Conservation (phyloP, 495 filamentous ascomycete species). For the Aspergillus affinis region DNA sequence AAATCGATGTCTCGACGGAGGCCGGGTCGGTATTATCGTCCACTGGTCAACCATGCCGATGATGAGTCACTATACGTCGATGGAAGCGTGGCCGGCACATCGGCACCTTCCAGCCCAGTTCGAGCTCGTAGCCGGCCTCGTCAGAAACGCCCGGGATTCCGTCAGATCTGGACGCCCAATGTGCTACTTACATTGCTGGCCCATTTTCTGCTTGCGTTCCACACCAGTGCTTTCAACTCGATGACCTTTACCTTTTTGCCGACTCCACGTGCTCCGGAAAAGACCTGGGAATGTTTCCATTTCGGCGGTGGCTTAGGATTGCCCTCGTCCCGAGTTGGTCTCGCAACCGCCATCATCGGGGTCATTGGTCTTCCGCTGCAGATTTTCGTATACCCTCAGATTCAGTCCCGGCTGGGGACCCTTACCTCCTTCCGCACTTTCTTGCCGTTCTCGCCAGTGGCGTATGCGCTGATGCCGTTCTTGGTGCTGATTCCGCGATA, state of each 20-base stretch:
- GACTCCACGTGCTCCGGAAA: constrained; percentile 55
- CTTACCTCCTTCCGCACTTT: constrained; percentile 57
- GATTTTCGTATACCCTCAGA: constrained; percentile 65
- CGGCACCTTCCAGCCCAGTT: constrained; percentile 27
- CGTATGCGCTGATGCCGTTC: constrained; percentile 67
- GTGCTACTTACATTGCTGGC: constrained; percentile 60
- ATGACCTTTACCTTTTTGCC: constrained; percentile 73
- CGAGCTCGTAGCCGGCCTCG: constrained; percentile 19
- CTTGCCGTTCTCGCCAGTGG: constrained; percentile 62
- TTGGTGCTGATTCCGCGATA: constrained; percentile 57
- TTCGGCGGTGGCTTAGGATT: constrained; percentile 75
- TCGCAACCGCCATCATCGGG: constrained; percentile 69
- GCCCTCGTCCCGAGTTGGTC: constrained; percentile 63
- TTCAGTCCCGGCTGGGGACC: constrained; percentile 62
- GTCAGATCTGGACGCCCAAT: constrained; percentile 61
- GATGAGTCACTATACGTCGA: constrained; percentile 36
- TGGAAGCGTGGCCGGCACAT: constrained; percentile 28
- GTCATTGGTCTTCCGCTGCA: constrained; percentile 68
- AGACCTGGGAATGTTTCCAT: constrained; percentile 46
- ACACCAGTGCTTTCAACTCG: constrained; percentile 73
- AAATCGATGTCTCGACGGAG: constrained; percentile 31
- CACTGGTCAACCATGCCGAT: constrained; percentile 24
- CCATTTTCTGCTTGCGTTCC: constrained; percentile 68
- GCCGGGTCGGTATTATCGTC: constrained; percentile 28
- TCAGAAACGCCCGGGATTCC: constrained; percentile 48